Evolutionary conservation across 2,329 filamentous ascomycete species (phyloP).

Genomic region (Nothophaeocryptopus gaeumannii): DNA sequence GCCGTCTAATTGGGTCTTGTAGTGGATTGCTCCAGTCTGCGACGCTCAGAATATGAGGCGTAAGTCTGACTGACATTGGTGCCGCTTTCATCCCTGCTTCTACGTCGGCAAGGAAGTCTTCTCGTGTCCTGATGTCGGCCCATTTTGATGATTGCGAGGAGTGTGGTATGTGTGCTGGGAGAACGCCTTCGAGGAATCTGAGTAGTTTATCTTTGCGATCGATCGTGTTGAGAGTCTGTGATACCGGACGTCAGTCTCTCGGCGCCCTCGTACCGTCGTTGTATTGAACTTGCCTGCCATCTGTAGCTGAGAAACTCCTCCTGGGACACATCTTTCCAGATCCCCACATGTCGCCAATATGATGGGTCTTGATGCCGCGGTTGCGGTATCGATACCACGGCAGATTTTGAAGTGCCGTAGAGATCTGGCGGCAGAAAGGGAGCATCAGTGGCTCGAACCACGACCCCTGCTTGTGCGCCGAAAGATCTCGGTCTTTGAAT

Average conservation of each 20-base stretch:
- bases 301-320: conserved; percentile 53
- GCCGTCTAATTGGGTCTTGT: conserved; percentile 58
- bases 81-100: conserved; percentile 52
- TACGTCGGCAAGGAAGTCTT: conserved; percentile 57
- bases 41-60: conserved; percentile 58
- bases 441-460: conserved; percentile 8
- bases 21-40: conserved; percentile 60
- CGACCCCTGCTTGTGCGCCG: conserved; percentile 8
- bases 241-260: conserved; percentile 5
- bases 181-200: conserved; percentile 49
- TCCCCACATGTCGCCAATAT: conserved; percentile 22
- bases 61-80: conserved; percentile 60
- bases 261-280: not conserved
- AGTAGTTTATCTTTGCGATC: conserved; percentile 48
- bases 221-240: conserved; percentile 51
- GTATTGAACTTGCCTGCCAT: conserved; percentile 52
- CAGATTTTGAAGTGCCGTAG: not conserved
- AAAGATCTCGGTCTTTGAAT: conserved; percentile 3
- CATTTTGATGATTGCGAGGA: conserved; percentile 26
- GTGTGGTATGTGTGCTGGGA: conserved; percentile 52
- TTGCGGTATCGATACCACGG: not conserved
- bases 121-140: conserved; percentile 43
- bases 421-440: conserved; percentile 10
- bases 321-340: conserved; percentile 49
- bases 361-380: conserved; percentile 1